Conservation (phyloP, 1,284 basidiomycete species). For the Microbotryum intermedium region DNA sequence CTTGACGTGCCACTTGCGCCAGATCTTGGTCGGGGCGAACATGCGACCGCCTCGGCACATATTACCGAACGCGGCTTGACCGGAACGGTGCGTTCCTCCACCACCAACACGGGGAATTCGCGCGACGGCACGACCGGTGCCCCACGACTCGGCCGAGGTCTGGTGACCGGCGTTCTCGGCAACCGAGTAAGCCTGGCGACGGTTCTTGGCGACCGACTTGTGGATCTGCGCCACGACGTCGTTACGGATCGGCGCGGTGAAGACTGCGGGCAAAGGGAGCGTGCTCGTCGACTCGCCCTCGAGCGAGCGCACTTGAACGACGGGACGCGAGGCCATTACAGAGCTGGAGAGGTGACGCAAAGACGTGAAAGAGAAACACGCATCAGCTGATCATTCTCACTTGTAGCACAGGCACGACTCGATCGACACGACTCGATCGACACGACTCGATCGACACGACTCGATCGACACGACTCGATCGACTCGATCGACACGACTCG, state of each 20-base stretch:
- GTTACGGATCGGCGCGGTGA: constrained; percentile 95
- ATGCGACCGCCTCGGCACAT: constrained; percentile 99
- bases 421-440: too few species aligned
- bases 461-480: too few species aligned
- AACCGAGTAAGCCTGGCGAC: constrained; percentile 85
- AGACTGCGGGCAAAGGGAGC: constrained; percentile 58
- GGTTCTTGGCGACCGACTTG: constrained; percentile 51
- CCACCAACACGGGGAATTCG: constrained; percentile 99
- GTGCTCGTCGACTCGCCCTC: constrained; percentile 28
- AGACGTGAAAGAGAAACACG: background rate
- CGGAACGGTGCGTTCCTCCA: constrained; percentile 96
- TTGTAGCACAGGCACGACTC: background rate
- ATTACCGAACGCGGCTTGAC: constrained; percentile 97
- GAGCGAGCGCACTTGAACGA: constrained; percentile 31
- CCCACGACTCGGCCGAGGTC: constrained; percentile 98
- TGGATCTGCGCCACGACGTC: constrained; percentile 98
- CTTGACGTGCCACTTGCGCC: constrained; percentile 99
- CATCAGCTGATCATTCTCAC: background rate
- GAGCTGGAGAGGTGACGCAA: background rate
- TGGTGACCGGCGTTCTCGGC: constrained; percentile 98
- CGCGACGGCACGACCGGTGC: constrained; percentile 98
- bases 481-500: too few species aligned
- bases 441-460: too few species aligned
- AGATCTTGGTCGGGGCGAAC: constrained; percentile 99
- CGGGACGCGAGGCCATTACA: constrained; percentile 31